Evolutionary conservation across 371 early-diverging fungal genomes (phyloP), one percentile per base, ranked within the genome.

Genomic region (Mucor sp.): DNA sequence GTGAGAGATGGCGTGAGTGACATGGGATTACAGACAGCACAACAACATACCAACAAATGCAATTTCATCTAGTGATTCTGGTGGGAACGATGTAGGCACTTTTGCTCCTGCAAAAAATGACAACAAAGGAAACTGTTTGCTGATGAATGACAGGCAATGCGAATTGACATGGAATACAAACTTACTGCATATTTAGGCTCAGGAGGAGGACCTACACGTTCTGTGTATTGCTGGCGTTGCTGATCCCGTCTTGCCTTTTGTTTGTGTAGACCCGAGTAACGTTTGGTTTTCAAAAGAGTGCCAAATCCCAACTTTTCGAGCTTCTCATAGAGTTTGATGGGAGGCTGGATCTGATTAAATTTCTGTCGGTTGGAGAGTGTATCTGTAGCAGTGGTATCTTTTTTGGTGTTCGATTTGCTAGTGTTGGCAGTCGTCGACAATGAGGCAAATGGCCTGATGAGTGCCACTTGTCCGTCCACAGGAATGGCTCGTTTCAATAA

Each of bases 41-140:
- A 39, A 4, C 14, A 19, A 39, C 58, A 60, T 76, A 78, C 89
- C 89, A 44, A 90, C 89, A 75, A 91, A 87, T 17, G 86, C 90
- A n/a, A 90, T 66, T 69, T 90, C 92, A 4, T 80, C 80, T n/a
- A 89, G 59, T 30, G 75, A 71, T 61, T 82, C 87, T 1, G 71
- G 72, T 8, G 92, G 92, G 48, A 92, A 84, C 12, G 91, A 91
- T 12, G 77, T 68, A 9, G 83, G 76, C 30, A 71, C 62, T 68
- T 87, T 87, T 6, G 92, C 91, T 11, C 91, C 92, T 2, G 92
- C 92, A 75, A 87, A 89, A 72, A 91, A 92, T 1, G 78, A 75
- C 8, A 89, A 68, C 35, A 80, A 70, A 12, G 90, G 90, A 39
- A 91, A 79, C 84, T 87, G 2, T 21, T 30, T 33, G 19, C 27